Evolutionary conservation across 257 asterid species (phyloP), one percentile per base, ranked within the genome.

Genomic region (Solanum rostratum): DNA sequence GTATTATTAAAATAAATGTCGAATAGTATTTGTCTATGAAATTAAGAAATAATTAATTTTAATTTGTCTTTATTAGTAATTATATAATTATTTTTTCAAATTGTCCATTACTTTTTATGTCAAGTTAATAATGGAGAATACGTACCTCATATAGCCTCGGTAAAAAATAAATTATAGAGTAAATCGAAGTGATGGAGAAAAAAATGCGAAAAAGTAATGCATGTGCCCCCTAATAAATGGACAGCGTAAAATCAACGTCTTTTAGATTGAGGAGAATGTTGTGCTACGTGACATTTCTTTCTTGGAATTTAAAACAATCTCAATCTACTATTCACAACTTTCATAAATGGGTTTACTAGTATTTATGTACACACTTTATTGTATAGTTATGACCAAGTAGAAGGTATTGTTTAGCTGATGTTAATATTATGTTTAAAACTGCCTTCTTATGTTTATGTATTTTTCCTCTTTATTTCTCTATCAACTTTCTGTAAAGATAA

Each of bases 181-280:
- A 69, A 73, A 84, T 39, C 74, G 62, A 83, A 54, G 80, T 54
- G 84, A 84, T 84, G 22, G 50, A 69, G 16, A 16, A 37, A 80
- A 86, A 83, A 62, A 37, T 12, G 83, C 57, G 62, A 24, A 63
- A 33, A 33, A 82, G 62, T 49, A 83, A 45, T 84, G 89, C 88
- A 83, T 84, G 71, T 90, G 91, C 89, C 74, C 91, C 92, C 90
- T 87, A 80, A 69, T 68, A 55, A 87, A 84, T 86, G 84, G 89
- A 87, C 91, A 88, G 50, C 88, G 87, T 65, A 59, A n/a, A 78
- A 65, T 57, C 84, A 55, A 68, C 62, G 53, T 78, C 53, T 68
- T 83, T 65, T 53, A 11, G 54, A 53, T 65, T 37, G 65, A 85
- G 71, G 71, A 81, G 85, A 85, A 85, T 66, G 85, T 85, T 68